phyloP scores from a whole-genome alignment of 805 yeast species.

The Limtongia smithiae region DNA sequence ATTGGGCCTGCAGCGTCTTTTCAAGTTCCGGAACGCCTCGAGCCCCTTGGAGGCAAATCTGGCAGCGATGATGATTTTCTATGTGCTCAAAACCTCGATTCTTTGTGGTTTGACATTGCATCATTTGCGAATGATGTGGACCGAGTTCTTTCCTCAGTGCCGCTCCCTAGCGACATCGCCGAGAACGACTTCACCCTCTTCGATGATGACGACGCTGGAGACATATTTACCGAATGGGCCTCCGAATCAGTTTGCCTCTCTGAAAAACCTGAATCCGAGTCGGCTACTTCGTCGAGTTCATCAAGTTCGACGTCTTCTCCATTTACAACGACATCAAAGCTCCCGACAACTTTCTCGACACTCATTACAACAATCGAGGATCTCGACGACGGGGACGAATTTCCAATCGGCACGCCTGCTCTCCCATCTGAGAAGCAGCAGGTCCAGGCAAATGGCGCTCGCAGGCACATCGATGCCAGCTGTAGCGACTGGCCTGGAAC shows the following conservation, averaged over 20 bases:
- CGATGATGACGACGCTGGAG: neutral
- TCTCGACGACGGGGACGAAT: slow-evolving; percentile 5
- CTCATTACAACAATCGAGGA: neutral
- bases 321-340: neutral
- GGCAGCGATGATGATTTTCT: slow-evolving; percentile 5
- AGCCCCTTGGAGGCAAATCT: slow-evolving; percentile 25
- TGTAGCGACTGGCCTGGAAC: slow-evolving; percentile 27
- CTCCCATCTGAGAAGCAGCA: slow-evolving; percentile 22
- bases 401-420: slow-evolving; percentile 16
- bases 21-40: slow-evolving; percentile 6
- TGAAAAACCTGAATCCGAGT: neutral
- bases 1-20: slow-evolving; percentile 28
- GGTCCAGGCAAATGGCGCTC: slow-evolving; percentile 27
- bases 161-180: neutral
- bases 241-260: neutral
- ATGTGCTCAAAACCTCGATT: slow-evolving; percentile 7
- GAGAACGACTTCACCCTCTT: slow-evolving; percentile 2
- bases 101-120: slow-evolving; percentile 19
- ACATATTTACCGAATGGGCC: no score
- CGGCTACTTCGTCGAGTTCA: neutral
- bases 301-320: neutral
- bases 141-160: neutral
- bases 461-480: slow-evolving; percentile 16
- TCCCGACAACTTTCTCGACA: neutral
- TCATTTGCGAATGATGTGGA: slow-evolving; percentile 4